Percentiles rank a stretch among this genome's conserved stretches.
These are phyloP conservation scores for Castanea crenata DNA, from an alignment of 306 rosid genomes.

Conservation along the genomic window DNA sequence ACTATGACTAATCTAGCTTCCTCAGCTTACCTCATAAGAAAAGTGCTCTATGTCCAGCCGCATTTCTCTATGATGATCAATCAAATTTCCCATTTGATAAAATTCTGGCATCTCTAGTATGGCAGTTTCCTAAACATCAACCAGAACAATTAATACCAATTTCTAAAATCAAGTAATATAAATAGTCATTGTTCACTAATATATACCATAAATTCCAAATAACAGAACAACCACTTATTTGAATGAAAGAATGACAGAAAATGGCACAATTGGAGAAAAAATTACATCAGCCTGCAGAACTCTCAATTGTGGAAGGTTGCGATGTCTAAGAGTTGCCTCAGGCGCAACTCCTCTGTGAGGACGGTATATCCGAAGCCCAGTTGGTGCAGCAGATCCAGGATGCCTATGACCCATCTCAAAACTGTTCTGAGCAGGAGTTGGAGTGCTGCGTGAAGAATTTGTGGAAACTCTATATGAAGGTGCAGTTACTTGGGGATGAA, in stretches of 20 bases:
- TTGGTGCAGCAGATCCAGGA: constrained; percentile 44
- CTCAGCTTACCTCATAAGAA: constrained; percentile 83
- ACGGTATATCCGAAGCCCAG: constrained; percentile 60
- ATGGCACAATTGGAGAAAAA: constrained; percentile 7
- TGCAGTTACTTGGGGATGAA: constrained; percentile 55
- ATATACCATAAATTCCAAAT: neutral
- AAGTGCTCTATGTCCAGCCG: constrained; percentile 96
- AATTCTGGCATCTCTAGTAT: constrained; percentile 58
- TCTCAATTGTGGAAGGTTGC: constrained; percentile 59
- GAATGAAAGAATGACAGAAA: constrained; percentile 3
- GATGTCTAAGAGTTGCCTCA: constrained; percentile 57
- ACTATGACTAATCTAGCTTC: constrained; percentile 15
- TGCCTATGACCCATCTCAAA: constrained; percentile 69
- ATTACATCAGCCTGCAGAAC: constrained; percentile 80
- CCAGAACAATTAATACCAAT: constrained; percentile 19
- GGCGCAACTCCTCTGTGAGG: constrained; percentile 59
- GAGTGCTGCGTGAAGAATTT: constrained; percentile 45
- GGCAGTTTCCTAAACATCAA: constrained; percentile 70
- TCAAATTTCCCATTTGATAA: constrained; percentile 52
- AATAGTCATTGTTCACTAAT: neutral
- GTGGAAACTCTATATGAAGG: constrained; percentile 64
- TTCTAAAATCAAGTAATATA: neutral
- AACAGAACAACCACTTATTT: neutral
- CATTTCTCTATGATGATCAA: constrained; percentile 91
- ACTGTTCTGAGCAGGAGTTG: constrained; percentile 50